A percentile compares a stretch with the other conserved stretches of the same genome.
phyloP scores from a whole-genome alignment of 2,329 filamentous ascomycete genomes.

The Diplodia scrobiculata region DNA sequence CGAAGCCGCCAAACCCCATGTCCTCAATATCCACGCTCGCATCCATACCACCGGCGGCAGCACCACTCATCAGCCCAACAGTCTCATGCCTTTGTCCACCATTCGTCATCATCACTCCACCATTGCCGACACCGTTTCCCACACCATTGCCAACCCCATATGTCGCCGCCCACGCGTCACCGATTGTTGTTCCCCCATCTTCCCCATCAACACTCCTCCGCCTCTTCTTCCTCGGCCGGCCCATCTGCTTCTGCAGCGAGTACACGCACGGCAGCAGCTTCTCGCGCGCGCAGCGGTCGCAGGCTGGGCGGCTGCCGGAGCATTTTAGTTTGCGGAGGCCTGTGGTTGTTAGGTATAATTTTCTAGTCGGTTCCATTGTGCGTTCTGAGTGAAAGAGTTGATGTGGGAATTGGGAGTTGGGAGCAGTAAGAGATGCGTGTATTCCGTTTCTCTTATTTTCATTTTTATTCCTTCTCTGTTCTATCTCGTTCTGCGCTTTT shows the following conservation, averaged over 20 bases:
- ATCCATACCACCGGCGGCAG: not conserved
- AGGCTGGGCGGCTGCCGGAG: conserved; percentile 48
- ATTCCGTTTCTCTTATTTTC: too few species aligned
- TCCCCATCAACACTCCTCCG: conserved; percentile 16
- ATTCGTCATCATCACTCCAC: not conserved
- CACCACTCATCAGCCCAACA: not conserved
- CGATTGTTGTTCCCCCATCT: not conserved
- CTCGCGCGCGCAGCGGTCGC: conserved; percentile 49
- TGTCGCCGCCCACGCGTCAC: not conserved
- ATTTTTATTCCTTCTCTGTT: too few species aligned
- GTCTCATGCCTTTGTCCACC: not conserved
- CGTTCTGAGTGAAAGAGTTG: too few species aligned
- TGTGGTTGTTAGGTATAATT: conserved; percentile 31
- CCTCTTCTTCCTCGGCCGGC: conserved; percentile 56
- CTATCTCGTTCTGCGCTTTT: too few species aligned
- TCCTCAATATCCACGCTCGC: not conserved
- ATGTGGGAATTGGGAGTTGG: too few species aligned
- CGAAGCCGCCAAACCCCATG: conserved; percentile 14
- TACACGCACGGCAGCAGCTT: conserved; percentile 48
- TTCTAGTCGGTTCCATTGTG: too few species aligned
- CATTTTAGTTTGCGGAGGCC: conserved; percentile 55
- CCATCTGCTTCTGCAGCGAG: conserved; percentile 54
- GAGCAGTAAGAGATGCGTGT: too few species aligned
- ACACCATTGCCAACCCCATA: not conserved
- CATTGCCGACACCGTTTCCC: not conserved